phyloP scores from a whole-genome alignment of 306 rosid genomes.

The Quercus cerris region DNA sequence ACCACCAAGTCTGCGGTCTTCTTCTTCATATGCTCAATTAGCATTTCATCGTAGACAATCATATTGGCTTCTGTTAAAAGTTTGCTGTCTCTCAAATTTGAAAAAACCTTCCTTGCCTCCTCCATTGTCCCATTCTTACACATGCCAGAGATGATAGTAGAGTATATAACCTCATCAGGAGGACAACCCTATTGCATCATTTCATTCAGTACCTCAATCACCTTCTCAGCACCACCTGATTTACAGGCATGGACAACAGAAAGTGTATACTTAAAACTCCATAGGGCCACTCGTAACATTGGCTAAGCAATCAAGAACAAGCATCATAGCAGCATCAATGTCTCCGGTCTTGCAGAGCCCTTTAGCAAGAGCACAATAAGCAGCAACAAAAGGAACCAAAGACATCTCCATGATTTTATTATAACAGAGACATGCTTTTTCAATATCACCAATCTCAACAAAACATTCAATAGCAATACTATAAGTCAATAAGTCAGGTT shows the following conservation, averaged over 20 bases:
- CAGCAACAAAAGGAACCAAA: constrained; percentile 60
- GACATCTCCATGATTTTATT: constrained; percentile 72
- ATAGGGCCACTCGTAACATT: constrained; percentile 55
- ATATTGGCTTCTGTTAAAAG: constrained; percentile 63
- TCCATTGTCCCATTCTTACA: constrained; percentile 69
- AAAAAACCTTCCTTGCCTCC: constrained; percentile 78
- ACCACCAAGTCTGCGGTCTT: constrained; percentile 75
- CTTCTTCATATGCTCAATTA: constrained; percentile 80
- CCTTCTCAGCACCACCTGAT: constrained; percentile 51
- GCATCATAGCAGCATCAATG: constrained; percentile 78
- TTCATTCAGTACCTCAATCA: constrained; percentile 59
- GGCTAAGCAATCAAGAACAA: constrained; percentile 70
- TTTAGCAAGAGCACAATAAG: constrained; percentile 59
- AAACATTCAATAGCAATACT: constrained; percentile 51
- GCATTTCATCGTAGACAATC: constrained; percentile 66
- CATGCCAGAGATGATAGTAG: constrained; percentile 75
- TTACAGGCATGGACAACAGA: constrained; percentile 58
- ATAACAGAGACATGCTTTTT: constrained; percentile 65
- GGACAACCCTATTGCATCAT: constrained; percentile 72
- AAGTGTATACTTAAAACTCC: constrained; percentile 73
- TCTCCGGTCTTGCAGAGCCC: constrained; percentile 69
- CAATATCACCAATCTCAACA: constrained; percentile 49
- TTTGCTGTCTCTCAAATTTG: constrained; percentile 47
- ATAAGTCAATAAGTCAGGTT: constrained; percentile 46
- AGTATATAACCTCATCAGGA: constrained; percentile 40